phyloP scores from a whole-genome alignment of 169 alveolate species.

The Eimeria acervulina region DNA sequence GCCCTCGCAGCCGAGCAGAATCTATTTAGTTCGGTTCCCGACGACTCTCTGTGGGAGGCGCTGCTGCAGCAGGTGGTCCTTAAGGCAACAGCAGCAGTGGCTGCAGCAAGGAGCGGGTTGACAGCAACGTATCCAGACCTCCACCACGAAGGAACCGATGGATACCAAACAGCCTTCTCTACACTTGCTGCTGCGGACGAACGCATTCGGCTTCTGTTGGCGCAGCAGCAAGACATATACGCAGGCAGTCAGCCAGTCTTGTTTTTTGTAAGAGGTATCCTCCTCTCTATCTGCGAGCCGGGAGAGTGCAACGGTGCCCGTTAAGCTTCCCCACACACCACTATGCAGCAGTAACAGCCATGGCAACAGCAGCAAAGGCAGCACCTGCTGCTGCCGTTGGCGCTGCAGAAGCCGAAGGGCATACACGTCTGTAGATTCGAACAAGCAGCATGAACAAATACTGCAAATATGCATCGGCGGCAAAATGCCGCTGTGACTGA shows the following conservation, averaged over 20 bases:
- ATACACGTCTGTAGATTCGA: neutral
- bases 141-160: constrained; percentile 36
- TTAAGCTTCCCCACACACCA: neutral
- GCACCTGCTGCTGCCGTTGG: constrained; percentile 14
- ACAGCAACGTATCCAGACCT: constrained; percentile 34
- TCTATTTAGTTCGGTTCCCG: constrained; percentile 37
- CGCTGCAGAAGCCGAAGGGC: neutral
- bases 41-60: constrained; percentile 55
- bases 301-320: constrained; percentile 43
- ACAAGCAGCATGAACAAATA: neutral
- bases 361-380: constrained; percentile 1
- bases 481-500: neutral
- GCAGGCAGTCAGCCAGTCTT: constrained; percentile 75
- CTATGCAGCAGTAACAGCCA: neutral
- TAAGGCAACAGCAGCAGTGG: constrained; percentile 49
- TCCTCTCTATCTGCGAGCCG: constrained; percentile 35
- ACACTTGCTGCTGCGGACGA: constrained; percentile 65
- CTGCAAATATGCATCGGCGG: neutral
- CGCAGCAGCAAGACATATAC: constrained; percentile 69
- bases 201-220: constrained; percentile 55
- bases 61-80: constrained; percentile 55
- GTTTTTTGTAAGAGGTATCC: constrained; percentile 25
- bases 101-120: constrained; percentile 49
- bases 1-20: constrained; percentile 44
- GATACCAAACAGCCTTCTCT: constrained; percentile 23